A percentile compares a stretch with the other conserved stretches of the same genome.
Evolutionary conservation across 2,329 filamentous ascomycete species (phyloP).

Genomic region (Incumbomyces delicatus): DNA sequence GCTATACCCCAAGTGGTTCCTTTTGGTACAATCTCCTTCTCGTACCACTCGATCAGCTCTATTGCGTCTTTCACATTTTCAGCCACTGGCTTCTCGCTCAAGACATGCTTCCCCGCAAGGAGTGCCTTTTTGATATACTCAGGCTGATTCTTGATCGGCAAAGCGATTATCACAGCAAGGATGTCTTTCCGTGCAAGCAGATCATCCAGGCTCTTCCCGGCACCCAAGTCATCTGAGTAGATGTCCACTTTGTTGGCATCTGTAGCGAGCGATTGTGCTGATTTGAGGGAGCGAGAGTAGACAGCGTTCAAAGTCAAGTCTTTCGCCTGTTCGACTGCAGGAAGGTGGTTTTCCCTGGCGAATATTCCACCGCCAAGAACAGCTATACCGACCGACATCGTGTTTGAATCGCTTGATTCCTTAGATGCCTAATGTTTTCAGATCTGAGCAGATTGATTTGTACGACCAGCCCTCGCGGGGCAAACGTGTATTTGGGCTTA

Average conservation of each 20-base stretch:
- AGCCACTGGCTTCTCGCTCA: conserved; percentile 49
- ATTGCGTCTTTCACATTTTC: conserved; percentile 44
- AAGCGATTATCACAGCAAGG: conserved; percentile 42
- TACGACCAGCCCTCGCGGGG: too few relatives aligned
- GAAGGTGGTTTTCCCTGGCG: conserved; percentile 48
- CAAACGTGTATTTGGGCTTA: too few relatives aligned
- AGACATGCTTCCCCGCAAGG: conserved; percentile 44
- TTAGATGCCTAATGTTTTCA: too few relatives aligned
- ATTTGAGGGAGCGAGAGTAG: conserved; percentile 48
- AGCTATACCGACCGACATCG: conserved; percentile 38
- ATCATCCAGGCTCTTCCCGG: conserved; percentile 36
- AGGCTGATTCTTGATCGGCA: conserved; percentile 46
- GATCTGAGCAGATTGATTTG: too few relatives aligned
- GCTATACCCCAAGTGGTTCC: conserved; percentile 41
- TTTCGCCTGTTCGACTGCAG: conserved; percentile 40
- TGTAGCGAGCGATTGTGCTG: conserved; percentile 36
- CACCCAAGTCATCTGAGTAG: conserved; percentile 46
- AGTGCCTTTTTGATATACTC: conserved; percentile 41
- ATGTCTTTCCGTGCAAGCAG: conserved; percentile 42
- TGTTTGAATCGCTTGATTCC: not conserved
- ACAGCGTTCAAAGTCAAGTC: conserved; percentile 44
- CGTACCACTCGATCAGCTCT: conserved; percentile 44
- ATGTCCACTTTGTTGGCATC: conserved; percentile 35
- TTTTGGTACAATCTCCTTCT: conserved; percentile 30
- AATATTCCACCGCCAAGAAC: conserved; percentile 50